Evolutionary conservation across 2,329 filamentous ascomycete genomes (phyloP).

Genomic region (Capronia coronata): DNA sequence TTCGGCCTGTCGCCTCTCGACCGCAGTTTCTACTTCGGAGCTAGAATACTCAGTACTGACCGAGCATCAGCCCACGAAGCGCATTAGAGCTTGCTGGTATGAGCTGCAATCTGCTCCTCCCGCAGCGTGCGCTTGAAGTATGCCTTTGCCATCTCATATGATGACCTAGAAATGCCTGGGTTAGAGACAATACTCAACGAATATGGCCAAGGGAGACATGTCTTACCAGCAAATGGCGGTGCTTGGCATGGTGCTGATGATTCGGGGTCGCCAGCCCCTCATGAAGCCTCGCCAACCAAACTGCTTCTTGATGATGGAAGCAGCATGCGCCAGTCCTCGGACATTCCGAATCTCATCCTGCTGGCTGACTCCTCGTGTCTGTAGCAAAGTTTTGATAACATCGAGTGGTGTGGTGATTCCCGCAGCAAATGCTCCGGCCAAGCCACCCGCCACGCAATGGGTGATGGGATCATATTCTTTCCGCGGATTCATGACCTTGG

Average conservation of each 20-base stretch:
- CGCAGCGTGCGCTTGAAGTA: conserved; percentile 51
- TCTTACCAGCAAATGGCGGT: conserved; percentile 97
- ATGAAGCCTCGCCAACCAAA: conserved; percentile 86
- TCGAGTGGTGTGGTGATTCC: conserved; percentile 94
- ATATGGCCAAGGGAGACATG: background rate
- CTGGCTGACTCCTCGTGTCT: conserved; percentile 77
- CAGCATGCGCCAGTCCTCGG: conserved; percentile 73
- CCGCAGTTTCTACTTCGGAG: too few species aligned
- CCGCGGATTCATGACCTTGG: conserved; percentile 81
- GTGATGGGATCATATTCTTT: conserved; percentile 80
- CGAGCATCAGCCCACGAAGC: background rate
- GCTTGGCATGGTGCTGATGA: conserved; percentile 95
- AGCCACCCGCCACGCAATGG: conserved; percentile 84
- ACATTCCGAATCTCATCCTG: conserved; percentile 79
- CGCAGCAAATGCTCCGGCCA: conserved; percentile 88
- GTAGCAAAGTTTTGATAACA: conserved; percentile 94
- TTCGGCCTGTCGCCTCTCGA: background rate
- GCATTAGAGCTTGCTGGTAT: conserved; percentile 17
- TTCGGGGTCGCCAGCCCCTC: conserved; percentile 81
- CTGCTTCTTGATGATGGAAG: conserved; percentile 70
- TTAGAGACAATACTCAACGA: background rate
- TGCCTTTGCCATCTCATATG: conserved; percentile 62
- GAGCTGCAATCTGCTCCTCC: conserved; percentile 26
- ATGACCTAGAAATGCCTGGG: conserved; percentile 45
- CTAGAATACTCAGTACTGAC: too few species aligned